Conservation (phyloP, 2,329 filamentous ascomycete genomes). For the Penicillium sp. region DNA sequence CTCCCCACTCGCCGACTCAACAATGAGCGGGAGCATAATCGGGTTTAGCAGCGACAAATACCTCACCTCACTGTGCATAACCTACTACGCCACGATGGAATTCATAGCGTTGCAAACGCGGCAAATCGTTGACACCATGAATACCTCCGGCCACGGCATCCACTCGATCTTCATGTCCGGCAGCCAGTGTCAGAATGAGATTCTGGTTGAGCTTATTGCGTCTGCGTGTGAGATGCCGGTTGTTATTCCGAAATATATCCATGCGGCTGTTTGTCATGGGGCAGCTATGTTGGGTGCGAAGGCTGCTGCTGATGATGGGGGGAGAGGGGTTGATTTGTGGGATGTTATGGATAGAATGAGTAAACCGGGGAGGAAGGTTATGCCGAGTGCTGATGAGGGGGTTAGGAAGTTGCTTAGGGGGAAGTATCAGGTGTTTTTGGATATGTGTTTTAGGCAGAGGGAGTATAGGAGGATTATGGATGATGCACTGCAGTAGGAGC, state of each 20-base stretch:
- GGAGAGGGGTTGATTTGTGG: constrained; percentile 87
- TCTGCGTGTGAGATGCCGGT: constrained; percentile 92
- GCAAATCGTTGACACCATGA: constrained; percentile 95
- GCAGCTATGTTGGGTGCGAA: constrained; percentile 98
- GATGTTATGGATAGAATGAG: constrained; percentile 97
- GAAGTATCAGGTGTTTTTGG: constrained; percentile 95
- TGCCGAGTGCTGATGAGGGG: constrained; percentile 70
- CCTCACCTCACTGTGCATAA: too few species aligned
- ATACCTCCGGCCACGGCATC: constrained; percentile 83
- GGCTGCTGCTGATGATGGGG: constrained; percentile 81
- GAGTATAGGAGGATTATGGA: constrained; percentile 80
- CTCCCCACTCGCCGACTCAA: constrained; percentile 87
- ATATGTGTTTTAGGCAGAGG: constrained; percentile 86
- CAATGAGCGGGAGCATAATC: constrained; percentile 88
- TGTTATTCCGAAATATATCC: constrained; percentile 88
- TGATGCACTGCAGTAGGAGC: too few species aligned
- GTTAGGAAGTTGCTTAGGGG: constrained; percentile 81
- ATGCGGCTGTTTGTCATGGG: constrained; percentile 95
- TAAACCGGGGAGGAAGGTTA: constrained; percentile 84
- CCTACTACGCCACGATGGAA: constrained; percentile 94
- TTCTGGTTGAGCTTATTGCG: constrained; percentile 89
- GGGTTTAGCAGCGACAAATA: constrained; percentile 88
- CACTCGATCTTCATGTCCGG: constrained; percentile 98
- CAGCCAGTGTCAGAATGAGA: constrained; percentile 92
- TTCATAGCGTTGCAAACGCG: constrained; percentile 97